Percentiles rank a stretch among this genome's conserved stretches.
Evolutionary conservation across 768 basidiomycete genomes (phyloP).

Genomic region (Chalciporus pseudorubinellus): DNA sequence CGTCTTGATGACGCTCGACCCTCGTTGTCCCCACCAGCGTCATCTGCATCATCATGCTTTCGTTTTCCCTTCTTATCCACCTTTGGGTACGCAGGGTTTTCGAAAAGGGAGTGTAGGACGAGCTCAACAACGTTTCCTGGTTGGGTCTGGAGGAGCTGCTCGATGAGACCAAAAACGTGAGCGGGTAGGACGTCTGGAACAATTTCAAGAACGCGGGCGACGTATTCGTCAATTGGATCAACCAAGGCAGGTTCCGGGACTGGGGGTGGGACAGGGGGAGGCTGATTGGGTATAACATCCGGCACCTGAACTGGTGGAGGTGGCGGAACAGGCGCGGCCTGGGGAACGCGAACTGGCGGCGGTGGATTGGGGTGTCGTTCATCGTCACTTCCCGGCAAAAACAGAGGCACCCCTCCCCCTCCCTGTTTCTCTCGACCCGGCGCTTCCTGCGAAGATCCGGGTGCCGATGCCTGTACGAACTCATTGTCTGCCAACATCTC

Average conservation of each 20-base stretch:
- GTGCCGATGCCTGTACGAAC: neutral
- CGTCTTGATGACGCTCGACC: slow-evolving; percentile 39
- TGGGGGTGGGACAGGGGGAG: slow-evolving; percentile 1
- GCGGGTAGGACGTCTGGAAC: slow-evolving; percentile 66
- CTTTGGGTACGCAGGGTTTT: slow-evolving; percentile 59
- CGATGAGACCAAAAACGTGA: slow-evolving; percentile 50
- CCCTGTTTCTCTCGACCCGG: slow-evolving; percentile 1
- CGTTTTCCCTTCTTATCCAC: slow-evolving; percentile 47
- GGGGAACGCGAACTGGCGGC: neutral
- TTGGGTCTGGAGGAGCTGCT: slow-evolving; percentile 38
- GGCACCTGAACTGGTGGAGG: neutral
- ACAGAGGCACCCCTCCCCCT: slow-evolving; percentile 27
- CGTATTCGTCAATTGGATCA: slow-evolving; percentile 26
- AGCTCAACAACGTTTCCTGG: slow-evolving; percentile 43
- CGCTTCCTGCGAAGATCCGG: slow-evolving; percentile 13
- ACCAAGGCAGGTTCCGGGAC: slow-evolving; percentile 6
- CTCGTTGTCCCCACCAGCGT: slow-evolving; percentile 15
- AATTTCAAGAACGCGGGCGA: slow-evolving; percentile 62
- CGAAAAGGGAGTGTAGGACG: slow-evolving; percentile 61
- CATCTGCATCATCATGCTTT: slow-evolving; percentile 35
- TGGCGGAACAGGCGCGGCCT: neutral
- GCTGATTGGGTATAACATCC: neutral
- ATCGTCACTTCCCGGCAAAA: slow-evolving; percentile 41
- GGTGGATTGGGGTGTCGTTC: slow-evolving; percentile 7
- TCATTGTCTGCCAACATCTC: slow-evolving; percentile 8